phyloP scores from a whole-genome alignment of 257 asterid species.

The Solanum pimpinellifolium region DNA sequence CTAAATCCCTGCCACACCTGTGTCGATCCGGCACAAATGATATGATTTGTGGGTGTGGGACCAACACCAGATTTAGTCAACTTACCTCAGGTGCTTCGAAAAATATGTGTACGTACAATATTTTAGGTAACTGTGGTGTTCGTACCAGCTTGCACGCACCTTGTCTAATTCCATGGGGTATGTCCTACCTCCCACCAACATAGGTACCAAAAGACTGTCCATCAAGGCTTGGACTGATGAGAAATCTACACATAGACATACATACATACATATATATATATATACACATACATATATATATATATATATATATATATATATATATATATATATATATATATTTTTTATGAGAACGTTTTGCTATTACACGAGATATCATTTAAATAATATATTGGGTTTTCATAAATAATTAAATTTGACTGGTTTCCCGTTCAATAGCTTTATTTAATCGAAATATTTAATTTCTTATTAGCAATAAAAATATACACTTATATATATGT shows the following conservation, averaged over 20 bases:
- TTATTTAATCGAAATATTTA: not conserved
- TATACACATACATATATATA: too few relatives aligned
- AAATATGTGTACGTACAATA: not conserved
- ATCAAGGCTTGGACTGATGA: not conserved
- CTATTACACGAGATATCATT: not conserved
- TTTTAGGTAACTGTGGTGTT: not conserved
- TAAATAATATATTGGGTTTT: not conserved
- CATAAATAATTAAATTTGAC: not conserved
- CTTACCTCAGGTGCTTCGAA: not conserved
- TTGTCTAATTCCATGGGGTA: not conserved
- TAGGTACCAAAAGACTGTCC: not conserved
- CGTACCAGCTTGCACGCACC: not conserved
- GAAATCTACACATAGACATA: not conserved
- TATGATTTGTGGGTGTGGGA: not conserved
- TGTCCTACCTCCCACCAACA: not conserved
- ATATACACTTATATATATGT: not conserved
- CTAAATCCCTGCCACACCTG: not conserved
- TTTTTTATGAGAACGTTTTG: not conserved
- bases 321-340: not conserved
- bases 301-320: too few relatives aligned
- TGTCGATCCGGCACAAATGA: not conserved
- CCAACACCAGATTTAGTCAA: not conserved
- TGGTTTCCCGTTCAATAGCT: not conserved
- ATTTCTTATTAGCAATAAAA: not conserved
- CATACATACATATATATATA: not conserved